Evolutionary conservation across 441 rosid species (phyloP), one percentile per base, ranked within the genome.

Genomic region (Kokia cookei): DNA sequence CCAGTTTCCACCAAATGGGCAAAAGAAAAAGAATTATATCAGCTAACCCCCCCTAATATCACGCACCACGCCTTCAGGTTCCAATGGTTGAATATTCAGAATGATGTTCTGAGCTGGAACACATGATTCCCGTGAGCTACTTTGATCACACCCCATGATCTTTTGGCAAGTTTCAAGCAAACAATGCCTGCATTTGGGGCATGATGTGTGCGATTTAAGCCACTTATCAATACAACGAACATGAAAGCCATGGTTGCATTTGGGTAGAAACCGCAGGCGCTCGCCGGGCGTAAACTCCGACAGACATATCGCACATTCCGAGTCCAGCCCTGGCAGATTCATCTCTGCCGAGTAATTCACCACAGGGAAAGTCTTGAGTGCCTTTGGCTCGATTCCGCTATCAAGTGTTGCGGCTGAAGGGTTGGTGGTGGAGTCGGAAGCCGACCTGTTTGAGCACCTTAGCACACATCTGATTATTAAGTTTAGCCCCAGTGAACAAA

Each of bases 131-230:
- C 79, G 67, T 45, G 82, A 75, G 74, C 75, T 75, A 29, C 74
- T 63, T 74, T 62, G 76, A 74, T 65, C 27, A 55, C 76, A 75
- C 29, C 77, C 80, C 14, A 77, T 69, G 27, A 85, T 86, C 77
- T 86, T 86, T 24, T 86, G 81, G 59, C 85, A 83, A 1, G 88
- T 83, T 77, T 85, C 80, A 65, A 83, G 80, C 51, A 83, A 73
- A 66, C 87, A 85, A 69, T 83, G 81, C 80, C 92, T 77, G 75
- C 92, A 88, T 51, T 78, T 88, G 0, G 92, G 92, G 83, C 92
- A 88, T 2, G 92, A 81, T 3, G 83, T 63, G 72, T 88, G 82
- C 29, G 80, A 79, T 64, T 78, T 81, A 40, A 88, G 81, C 89
- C 92, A 88, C 82, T 76, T 83, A 78, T 86, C 89, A n/a, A 86